Evolutionary conservation across 306 rosid genomes (phyloP).

Genomic region (Sesbania bispinosa): DNA sequence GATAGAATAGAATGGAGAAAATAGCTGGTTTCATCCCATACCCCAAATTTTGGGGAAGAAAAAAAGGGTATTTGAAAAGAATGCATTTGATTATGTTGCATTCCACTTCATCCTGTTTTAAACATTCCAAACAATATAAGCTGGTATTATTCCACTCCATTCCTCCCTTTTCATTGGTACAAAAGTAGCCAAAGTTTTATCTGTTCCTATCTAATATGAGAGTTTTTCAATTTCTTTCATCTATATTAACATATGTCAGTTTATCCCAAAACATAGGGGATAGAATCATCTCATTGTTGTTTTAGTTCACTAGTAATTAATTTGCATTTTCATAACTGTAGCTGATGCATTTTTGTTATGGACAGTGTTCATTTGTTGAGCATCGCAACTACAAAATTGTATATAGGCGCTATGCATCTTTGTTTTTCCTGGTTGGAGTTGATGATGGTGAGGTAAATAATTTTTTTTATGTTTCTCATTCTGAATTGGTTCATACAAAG

Average conservation of each 20-base stretch:
- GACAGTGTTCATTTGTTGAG: conserved; percentile 96
- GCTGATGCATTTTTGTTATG: conserved; percentile 32
- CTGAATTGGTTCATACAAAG: conserved; percentile 8
- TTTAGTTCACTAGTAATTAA: no score
- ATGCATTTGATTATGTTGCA: not conserved
- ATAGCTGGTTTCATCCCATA: not conserved
- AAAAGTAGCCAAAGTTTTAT: not conserved
- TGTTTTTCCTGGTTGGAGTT: conserved; percentile 96
- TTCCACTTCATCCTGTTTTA: no score
- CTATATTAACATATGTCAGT: not conserved
- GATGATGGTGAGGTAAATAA: conserved; percentile 76
- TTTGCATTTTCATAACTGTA: not conserved
- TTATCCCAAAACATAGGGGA: not conserved
- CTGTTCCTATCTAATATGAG: not conserved
- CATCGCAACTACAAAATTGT: conserved; percentile 96
- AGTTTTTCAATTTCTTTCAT: not conserved
- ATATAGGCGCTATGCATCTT: conserved; percentile 90
- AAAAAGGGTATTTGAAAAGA: not conserved
- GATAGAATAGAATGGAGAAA: no score
- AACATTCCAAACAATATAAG: not conserved
- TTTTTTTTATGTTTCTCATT: not conserved
- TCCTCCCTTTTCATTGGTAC: not conserved
- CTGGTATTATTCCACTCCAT: not conserved
- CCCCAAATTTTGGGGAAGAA: not conserved
- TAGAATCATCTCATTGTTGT: no score